These are phyloP conservation scores for Hypoxylon sp. DNA, from an alignment of 2,329 filamentous ascomycete species.

Conservation along the genomic window DNA sequence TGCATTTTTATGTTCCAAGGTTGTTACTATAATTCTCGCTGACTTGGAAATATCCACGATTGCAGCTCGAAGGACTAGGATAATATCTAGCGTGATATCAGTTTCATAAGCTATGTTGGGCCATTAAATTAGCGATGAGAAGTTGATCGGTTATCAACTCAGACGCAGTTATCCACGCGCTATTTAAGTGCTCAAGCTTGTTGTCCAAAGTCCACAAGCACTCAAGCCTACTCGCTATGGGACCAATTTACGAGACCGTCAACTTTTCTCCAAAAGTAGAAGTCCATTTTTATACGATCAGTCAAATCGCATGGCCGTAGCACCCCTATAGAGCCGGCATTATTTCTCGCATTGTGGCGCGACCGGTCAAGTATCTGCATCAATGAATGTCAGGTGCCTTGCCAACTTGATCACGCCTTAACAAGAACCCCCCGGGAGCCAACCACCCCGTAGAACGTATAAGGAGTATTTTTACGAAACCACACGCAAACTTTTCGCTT, in stretches of 20 bases:
- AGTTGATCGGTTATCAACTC: too few species aligned
- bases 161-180: too few species aligned
- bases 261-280: background rate
- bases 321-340: background rate
- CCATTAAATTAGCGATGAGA: background rate
- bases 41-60: background rate
- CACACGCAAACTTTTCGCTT: too few species aligned
- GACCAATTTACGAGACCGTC: background rate
- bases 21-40: background rate
- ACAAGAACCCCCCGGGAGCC: background rate
- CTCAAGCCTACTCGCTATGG: background rate
- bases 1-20: too few species aligned
- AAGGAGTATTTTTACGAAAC: too few species aligned
- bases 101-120: background rate
- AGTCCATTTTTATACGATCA: background rate
- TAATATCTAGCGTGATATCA: background rate
- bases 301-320: background rate
- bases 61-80: background rate
- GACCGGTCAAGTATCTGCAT: background rate
- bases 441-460: background rate
- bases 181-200: too few species aligned
- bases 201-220: background rate
- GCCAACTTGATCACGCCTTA: background rate
- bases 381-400: background rate
- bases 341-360: constrained; percentile 7